Evolutionary conservation across 2,329 filamentous ascomycete genomes (phyloP), one percentile per base, ranked within the genome.

Genomic region (Cladosporium sp.): DNA sequence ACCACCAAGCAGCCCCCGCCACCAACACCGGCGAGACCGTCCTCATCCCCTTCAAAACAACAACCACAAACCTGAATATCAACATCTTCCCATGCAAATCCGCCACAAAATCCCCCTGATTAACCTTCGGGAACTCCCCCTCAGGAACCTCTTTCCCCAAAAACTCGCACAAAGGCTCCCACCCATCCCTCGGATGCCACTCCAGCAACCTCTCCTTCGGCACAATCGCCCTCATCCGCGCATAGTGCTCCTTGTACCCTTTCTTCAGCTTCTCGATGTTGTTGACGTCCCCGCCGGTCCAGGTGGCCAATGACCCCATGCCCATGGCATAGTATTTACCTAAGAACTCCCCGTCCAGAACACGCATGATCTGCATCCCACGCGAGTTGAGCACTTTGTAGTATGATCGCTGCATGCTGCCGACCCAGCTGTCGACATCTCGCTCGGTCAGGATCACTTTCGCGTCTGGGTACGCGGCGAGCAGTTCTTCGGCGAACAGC

Each of bases 81-180:
- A 59, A 30, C 58, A 59, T 59, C 58, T 59, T 59, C 8, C 44
- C 24, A 47, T 59, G 58, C 38, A 59, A 30, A 12, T 47, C 28
- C 36, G 58, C 58, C 36, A 47, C 58, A n/a, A n/a, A 59, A 41
- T 26, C 11, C 11, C 52, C 36, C 49, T 64, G 49, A 44, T 64
- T 55, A 6, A 71, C 38, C 34, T 66, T 58, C 59, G 78, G 76
- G 69, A 82, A 81, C 2, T 75, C 67, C 44, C 71, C 70, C 21
- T 73, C 65, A 1, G 80, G 79, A 3, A 78, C 70, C 7, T 75
- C 70, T 41, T 76, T 78, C 0, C 73, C 77, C 49, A 82, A 60
- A 59, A 82, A 81, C 65, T 75, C 67, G 68, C 81, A 83, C 28
- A 84, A 71, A 11, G 79, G 78, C 41, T 74, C 76, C 81, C 82